Evolutionary conservation across 2,329 filamentous ascomycete genomes (phyloP), one percentile per base, ranked within the genome.

Genomic region (Sphaerulina populicola): DNA sequence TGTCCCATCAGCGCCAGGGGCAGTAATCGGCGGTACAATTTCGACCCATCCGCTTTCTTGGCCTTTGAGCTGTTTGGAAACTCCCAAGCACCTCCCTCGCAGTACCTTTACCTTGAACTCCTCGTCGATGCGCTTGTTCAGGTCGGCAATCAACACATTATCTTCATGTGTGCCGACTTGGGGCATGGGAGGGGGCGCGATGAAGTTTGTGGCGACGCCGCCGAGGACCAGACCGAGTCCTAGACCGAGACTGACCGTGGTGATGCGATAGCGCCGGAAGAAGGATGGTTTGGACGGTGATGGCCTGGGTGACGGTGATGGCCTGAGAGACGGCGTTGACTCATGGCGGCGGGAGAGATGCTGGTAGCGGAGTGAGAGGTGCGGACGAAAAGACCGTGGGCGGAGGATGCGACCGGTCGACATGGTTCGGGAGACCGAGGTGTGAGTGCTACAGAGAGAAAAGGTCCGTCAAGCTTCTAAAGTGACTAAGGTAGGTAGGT

Each of bases 61-160:
- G 0, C 64, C 64, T 33, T 62, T 60, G 33, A 67, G 54, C 42
- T 62, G 57, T 44, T 61, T 65, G 4, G 63, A 56, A 4, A 66
- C 65, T n/a, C 62, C 64, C 12, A 67, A 49, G 49, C 66, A 69
- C 46, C 78, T 76, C 7, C 68, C 61, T 15, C 69, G 65, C 2
- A 79, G 68, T 12, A 69, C 63, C 48, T 71, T 69, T 6, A 80
- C 74, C 54, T 78, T 62, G 44, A 76, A 73, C 2, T 79, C 70
- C 27, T 69, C 61, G 30, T 69, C 66, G 44, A 75, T 75, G 46
- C 67, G 61, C n/a, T 63, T 56, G 49, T 69, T 69, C 48, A 80
- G 68, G 52, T 67, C 63, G 12, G 61, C 54, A n/a, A 69, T 62
- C 15, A 74, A 67, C 47, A 70, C 57, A 8, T 55, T 52, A 63